Base-by-base conservation (phyloP, 305 asterid species). In the Petunia hybrid region DNA sequence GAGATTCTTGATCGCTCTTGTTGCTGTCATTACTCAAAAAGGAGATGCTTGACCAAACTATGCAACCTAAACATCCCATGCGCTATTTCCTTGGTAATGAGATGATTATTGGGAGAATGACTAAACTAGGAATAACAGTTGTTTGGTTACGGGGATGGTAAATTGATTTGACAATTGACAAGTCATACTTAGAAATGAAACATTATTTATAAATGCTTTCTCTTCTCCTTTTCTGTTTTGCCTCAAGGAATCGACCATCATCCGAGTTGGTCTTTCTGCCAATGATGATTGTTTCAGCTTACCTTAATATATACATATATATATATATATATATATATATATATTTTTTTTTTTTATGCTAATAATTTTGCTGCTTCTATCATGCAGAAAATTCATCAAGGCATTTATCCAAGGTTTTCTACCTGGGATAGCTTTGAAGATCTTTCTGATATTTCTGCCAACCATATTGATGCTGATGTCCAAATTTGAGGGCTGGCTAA, bases 351-450 rank as follows among this genome's bases (percentile, higher is more conserved):
- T 70, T 80, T 10, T 51, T 55, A 53, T 59, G 78, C 48, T 84
- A 40, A 66, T 71, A 63, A 59, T 80, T 78, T 57, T 78, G 38
- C 63, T 53, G 48, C 13, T 22, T 69, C 78, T 55, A 80, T 81
- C 69, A 57, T 87, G 91, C 92, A 95, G 99, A 57, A 48, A 69
- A 22, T 82, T 94, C 80, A 89, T 95, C 91, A 95, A 94, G 93
- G 85, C 98, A 77, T 89, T 95, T 56, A 91, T 95, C 82, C 97
- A 92, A 87, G 99, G 99, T 56, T 88, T 95, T 83, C 87, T 95
- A 35, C 98, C 99, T 42, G 99, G 99, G 79, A 88, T 95, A 85
- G 98, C 96, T 77, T 87, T 95, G 90, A 95, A 95, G 90, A 89
- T 95, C 68, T 95, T 95, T 87, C 97, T 95, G 82, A 88, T 92